Base-by-base conservation (phyloP, 192 early-diverging fungal genomes). In the Dimargaris cristalligena region DNA sequence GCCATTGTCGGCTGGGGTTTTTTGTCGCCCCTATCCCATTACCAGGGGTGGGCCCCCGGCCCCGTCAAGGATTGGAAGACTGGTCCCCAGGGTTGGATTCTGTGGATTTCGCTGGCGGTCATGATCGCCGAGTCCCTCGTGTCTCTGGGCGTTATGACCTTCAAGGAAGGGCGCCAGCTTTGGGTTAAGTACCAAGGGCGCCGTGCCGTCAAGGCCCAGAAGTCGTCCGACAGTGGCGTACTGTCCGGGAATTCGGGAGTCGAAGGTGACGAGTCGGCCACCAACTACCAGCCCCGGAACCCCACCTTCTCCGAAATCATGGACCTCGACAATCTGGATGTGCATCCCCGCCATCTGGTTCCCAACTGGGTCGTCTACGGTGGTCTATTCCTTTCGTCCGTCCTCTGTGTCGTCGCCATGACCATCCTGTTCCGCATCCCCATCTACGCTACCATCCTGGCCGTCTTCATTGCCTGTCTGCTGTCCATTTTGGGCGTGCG, bases 401-500 rank as follows among this genome's bases (percentile, higher is more conserved):
- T 76, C 16, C 47, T 82, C 33, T 87, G 85, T 60, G 70, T 85
- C 52, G 68, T 71, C 14, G 67, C 86, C 33, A 71, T 89, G 30
- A 68, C 70, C 44, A 65, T 78, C 28, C 59, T 88, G 4, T 92
- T 92, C 67, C 71, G 77, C 35, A 73, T 92, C 47, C 78, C 81
- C 0, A 65, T 81, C 34, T 76, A 78, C 34, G 78, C 83, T 34
- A 81, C 82, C 3, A 60, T 86, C 44, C 61, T 90, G 23, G 81
- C 87, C 0, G 73, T 92, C 6, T 48, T 80, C 13, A 60, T 90
- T 11, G 90, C 85, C 3, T 83, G 82, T 54, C 64, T 91, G 1
- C 61, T 92, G 51, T 78, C 81, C 10, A 78, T 92, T 14, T 72
- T 92, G 23, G 90, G 86, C 20, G 80, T 91, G 9, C 79, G 88